These are phyloP conservation scores for Pseudogymnoascus destructans DNA, from an alignment of 2,329 filamentous ascomycete genomes.

Conservation along the genomic window DNA sequence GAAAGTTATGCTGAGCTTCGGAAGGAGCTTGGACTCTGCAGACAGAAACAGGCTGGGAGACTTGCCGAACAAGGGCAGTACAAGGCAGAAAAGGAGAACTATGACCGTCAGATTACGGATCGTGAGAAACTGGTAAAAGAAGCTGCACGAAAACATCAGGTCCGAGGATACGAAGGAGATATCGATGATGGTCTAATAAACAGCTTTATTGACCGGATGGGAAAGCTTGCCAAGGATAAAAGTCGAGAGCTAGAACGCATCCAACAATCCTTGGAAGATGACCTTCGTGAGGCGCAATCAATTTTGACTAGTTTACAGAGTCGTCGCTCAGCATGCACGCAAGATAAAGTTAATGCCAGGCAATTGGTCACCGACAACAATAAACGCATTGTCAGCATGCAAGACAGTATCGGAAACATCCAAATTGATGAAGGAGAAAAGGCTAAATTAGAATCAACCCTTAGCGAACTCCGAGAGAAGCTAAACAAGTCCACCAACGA, in stretches of 20 bases:
- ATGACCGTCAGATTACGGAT: slow-evolving; percentile 63
- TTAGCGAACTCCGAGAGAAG: slow-evolving; percentile 52
- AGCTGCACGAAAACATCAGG: slow-evolving; percentile 60
- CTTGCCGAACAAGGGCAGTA: slow-evolving; percentile 60
- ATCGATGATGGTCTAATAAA: slow-evolving; percentile 60
- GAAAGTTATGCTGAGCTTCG: slow-evolving; percentile 54
- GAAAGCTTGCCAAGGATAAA: slow-evolving; percentile 64
- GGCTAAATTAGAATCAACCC: slow-evolving; percentile 60
- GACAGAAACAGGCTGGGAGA: slow-evolving; percentile 37
- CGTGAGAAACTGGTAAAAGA: slow-evolving; percentile 66
- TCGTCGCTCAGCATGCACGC: slow-evolving; percentile 55
- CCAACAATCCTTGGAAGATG: slow-evolving; percentile 59
- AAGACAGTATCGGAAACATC: slow-evolving; percentile 58
- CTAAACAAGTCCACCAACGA: slow-evolving; percentile 51
- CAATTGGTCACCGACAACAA: slow-evolving; percentile 64
- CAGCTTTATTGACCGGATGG: slow-evolving; percentile 65
- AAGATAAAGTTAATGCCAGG: slow-evolving; percentile 61
- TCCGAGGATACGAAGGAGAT: slow-evolving; percentile 74
- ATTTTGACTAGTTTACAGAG: slow-evolving; percentile 62
- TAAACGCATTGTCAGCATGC: slow-evolving; percentile 50
- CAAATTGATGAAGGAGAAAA: slow-evolving; percentile 76
- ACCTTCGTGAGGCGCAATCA: slow-evolving; percentile 59
- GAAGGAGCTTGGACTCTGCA: slow-evolving; percentile 32
- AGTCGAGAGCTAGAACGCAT: slow-evolving; percentile 63
- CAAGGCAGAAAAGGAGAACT: slow-evolving; percentile 75